Percentiles rank a stretch among this genome's conserved stretches.
These are phyloP conservation scores for Arabidopsis arenosa DNA, from an alignment of 345 rosid genomes.

Conservation along the genomic window DNA sequence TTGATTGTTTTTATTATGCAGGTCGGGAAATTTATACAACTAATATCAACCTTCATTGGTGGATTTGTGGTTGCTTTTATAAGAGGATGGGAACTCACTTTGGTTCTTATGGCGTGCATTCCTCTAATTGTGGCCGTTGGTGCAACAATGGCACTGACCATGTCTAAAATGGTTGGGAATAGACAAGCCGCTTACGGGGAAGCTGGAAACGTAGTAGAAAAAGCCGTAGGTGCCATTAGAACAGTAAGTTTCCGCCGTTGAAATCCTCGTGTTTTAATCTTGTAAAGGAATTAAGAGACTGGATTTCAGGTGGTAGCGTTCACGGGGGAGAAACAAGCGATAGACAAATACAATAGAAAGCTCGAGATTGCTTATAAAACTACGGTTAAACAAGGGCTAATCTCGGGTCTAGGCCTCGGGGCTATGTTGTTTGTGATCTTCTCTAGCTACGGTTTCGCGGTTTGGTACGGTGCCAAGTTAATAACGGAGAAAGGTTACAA, in stretches of 20 bases:
- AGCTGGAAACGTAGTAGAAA: conserved; percentile 34
- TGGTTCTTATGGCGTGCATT: conserved; percentile 11
- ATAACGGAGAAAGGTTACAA: too few relatives aligned
- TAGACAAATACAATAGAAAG: conserved; percentile 3
- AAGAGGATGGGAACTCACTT: conserved; percentile 22
- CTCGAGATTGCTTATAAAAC: conserved; percentile 18
- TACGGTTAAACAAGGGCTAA: conserved; percentile 19
- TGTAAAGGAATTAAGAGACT: neutral
- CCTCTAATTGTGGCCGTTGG: conserved; percentile 20
- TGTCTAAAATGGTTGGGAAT: neutral
- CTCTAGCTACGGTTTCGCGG: conserved; percentile 25
- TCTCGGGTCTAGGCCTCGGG: conserved; percentile 30
- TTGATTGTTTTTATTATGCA: neutral
- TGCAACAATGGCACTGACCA: conserved; percentile 12
- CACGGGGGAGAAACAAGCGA: conserved; percentile 37
- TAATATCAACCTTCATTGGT: conserved; percentile 30
- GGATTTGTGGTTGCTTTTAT: conserved; percentile 26
- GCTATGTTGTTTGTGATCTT: conserved; percentile 24
- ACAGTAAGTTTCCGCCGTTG: conserved; percentile 20
- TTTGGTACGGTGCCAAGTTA: conserved; percentile 29
- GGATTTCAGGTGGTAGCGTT: conserved; percentile 24
- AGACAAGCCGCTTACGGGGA: conserved; percentile 25
- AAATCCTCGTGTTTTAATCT: neutral
- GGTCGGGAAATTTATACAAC: conserved; percentile 33
- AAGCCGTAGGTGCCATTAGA: conserved; percentile 21